Percentiles rank a stretch among this genome's conserved stretches.
These are phyloP conservation scores for Cinnamomum chago DNA, from an alignment of 164 flowering plant genomes.

Conservation along the genomic window DNA sequence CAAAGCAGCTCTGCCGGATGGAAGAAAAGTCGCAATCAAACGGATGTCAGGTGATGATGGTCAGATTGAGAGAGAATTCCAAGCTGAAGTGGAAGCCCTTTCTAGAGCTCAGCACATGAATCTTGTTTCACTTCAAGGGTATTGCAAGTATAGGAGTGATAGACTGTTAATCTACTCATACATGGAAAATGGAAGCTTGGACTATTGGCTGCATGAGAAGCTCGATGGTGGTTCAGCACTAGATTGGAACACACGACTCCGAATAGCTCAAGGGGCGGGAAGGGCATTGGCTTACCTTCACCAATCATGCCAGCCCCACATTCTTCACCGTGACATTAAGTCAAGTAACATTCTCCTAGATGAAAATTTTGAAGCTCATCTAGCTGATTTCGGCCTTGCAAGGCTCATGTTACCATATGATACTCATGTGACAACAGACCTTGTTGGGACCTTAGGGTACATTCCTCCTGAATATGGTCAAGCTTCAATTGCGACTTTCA, in stretches of 20 bases:
- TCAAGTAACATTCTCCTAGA: slow-evolving; percentile 81
- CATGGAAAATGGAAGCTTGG: slow-evolving; percentile 84
- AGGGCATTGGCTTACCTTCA: slow-evolving; percentile 73
- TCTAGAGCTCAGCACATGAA: slow-evolving; percentile 74
- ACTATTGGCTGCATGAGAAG: slow-evolving; percentile 82
- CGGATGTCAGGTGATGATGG: slow-evolving; percentile 70
- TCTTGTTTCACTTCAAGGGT: slow-evolving; percentile 72
- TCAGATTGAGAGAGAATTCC: slow-evolving; percentile 75
- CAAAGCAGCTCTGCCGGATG: slow-evolving; percentile 59
- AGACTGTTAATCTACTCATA: slow-evolving; percentile 63
- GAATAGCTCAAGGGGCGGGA: slow-evolving; percentile 65
- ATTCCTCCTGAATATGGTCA: slow-evolving; percentile 86
- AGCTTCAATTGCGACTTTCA: slow-evolving; percentile 65
- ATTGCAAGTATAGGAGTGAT: slow-evolving; percentile 47
- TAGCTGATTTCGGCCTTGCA: slow-evolving; percentile 89
- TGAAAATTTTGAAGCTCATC: slow-evolving; percentile 63
- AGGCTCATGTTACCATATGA: slow-evolving; percentile 63
- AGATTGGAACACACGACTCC: slow-evolving; percentile 60
- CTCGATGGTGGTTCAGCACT: slow-evolving; percentile 49
- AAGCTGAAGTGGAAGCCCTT: slow-evolving; percentile 72
- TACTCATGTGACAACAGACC: slow-evolving; percentile 79
- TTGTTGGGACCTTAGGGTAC: slow-evolving; percentile 83
- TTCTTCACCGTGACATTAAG: slow-evolving; percentile 75
- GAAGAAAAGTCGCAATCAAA: slow-evolving; percentile 62
- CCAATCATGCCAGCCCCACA: slow-evolving; percentile 61